A percentile compares a stretch with the other conserved stretches of the same genome.
Evolutionary conservation across 306 rosid genomes (phyloP).

Genomic region (Glycine soja): DNA sequence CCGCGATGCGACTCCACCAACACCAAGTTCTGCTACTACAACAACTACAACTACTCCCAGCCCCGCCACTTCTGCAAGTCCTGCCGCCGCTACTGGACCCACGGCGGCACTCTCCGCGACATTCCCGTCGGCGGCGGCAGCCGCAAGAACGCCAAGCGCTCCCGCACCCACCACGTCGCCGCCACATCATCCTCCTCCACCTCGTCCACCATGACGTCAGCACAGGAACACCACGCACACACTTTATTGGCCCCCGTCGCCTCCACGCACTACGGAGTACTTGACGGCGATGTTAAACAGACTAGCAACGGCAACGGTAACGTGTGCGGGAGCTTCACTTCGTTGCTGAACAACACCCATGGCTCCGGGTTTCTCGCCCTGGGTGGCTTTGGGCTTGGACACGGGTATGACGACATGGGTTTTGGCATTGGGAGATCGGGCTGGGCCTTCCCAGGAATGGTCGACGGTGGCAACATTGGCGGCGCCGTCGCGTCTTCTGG

Average conservation of each 20-base stretch:
- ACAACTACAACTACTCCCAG: slow-evolving; percentile 97
- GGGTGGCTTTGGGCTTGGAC: slow-evolving; percentile 80
- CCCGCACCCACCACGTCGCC: slow-evolving; percentile 58
- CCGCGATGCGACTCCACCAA: slow-evolving; percentile 96
- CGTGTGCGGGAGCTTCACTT: slow-evolving; percentile 72
- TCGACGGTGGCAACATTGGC: slow-evolving; percentile 50
- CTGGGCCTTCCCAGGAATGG: slow-evolving; percentile 73
- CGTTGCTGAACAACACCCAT: slow-evolving; percentile 69
- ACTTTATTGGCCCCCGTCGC: slow-evolving; percentile 47
- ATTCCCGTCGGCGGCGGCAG: slow-evolving; percentile 95
- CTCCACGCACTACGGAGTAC: slow-evolving; percentile 48
- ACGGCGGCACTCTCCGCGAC: slow-evolving; percentile 96
- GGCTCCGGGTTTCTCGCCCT: slow-evolving; percentile 76
- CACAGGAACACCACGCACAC: slow-evolving; percentile 20
- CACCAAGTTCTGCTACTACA: slow-evolving; percentile 97
- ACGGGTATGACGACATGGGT: slow-evolving; percentile 74
- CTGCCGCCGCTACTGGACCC: slow-evolving; percentile 99
- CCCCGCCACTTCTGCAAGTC: slow-evolving; percentile 97
- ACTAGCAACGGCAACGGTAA: slow-evolving; percentile 23
- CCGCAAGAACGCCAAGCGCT: slow-evolving; percentile 90
- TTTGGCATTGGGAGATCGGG: slow-evolving; percentile 68
- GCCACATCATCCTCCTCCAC: slow-evolving; percentile 39
- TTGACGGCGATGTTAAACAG: slow-evolving; percentile 55
- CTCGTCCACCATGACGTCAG: slow-evolving; percentile 36
- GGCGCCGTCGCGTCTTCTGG: slow-evolving; percentile 48